These are phyloP conservation scores for Herpotrichia juniperi DNA, from an alignment of 2,329 filamentous ascomycete genomes.

Conservation along the genomic window DNA sequence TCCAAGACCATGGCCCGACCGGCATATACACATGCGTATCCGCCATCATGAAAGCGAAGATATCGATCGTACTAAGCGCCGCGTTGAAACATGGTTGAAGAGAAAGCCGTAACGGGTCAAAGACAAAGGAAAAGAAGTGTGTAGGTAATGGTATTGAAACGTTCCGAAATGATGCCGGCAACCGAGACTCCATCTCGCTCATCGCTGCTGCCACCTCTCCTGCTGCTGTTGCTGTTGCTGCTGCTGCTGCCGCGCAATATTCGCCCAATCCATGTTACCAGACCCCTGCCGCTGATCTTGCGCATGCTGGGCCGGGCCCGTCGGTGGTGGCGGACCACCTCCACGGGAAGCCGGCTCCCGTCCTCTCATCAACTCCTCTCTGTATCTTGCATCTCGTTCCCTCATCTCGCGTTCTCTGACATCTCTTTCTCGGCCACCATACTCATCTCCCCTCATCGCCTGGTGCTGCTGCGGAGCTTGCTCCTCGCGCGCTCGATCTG, in stretches of 20 bases:
- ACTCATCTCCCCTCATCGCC: constrained; percentile 29
- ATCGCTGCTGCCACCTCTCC: constrained; percentile 4
- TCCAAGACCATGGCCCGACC: background rate
- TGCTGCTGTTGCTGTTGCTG: background rate
- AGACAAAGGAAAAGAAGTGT: background rate
- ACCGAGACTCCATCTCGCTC: background rate
- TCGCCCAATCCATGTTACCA: constrained; percentile 10
- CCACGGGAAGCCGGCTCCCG: background rate
- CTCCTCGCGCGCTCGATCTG: constrained; percentile 39
- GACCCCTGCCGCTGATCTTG: constrained; percentile 6
- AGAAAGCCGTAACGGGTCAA: background rate
- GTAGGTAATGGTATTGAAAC: background rate
- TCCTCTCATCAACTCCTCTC: constrained; percentile 15
- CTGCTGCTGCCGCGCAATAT: constrained; percentile 3
- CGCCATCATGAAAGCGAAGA: background rate
- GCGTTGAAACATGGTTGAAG: background rate
- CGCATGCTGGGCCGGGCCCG: constrained; percentile 1
- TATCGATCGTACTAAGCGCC: background rate
- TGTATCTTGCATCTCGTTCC: constrained; percentile 8
- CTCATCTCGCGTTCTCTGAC: constrained; percentile 20
- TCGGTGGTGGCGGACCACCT: constrained; percentile 6
- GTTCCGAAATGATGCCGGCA: background rate
- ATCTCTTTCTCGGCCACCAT: constrained; percentile 24
- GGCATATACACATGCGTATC: background rate
- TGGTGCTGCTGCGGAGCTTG: constrained; percentile 30